phyloP scores from a whole-genome alignment of 345 rosid species.

The Raphanus sativus region DNA sequence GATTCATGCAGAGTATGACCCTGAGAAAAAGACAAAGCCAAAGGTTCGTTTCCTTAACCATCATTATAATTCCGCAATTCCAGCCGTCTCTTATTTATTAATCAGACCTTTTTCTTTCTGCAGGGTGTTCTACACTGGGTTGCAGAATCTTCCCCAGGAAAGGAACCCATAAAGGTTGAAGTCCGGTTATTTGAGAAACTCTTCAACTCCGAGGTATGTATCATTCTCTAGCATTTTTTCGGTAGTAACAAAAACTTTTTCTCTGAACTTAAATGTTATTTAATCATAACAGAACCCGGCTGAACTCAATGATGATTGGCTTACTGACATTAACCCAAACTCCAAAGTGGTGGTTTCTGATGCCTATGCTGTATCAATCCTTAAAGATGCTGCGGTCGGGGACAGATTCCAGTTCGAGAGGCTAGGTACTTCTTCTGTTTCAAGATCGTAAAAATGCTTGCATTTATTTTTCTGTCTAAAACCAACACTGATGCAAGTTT shows the following conservation, averaged over 20 bases:
- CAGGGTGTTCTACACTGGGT: constrained; percentile 99
- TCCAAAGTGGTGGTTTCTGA: constrained; percentile 63
- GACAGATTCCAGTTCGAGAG: constrained; percentile 88
- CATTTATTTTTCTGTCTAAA: not conserved
- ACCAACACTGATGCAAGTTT: not conserved
- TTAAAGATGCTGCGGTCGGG: constrained; percentile 58
- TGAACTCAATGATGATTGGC: constrained; percentile 77
- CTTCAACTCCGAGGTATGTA: constrained; percentile 74
- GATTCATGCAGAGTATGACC: constrained; percentile 83
- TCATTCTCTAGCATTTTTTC: not conserved
- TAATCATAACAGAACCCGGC: constrained; percentile 65
- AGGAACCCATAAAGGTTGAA: constrained; percentile 71
- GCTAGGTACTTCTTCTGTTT: constrained; percentile 55
- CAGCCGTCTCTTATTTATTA: constrained; percentile 5
- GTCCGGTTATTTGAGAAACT: constrained; percentile 91
- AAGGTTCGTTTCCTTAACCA: constrained; percentile 51
- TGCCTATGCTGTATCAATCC: constrained; percentile 66
- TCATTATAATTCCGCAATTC: constrained; percentile 3
- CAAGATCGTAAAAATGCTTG: not conserved
- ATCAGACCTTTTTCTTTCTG: not conserved
- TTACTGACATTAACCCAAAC: constrained; percentile 64
- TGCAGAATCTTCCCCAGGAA: constrained; percentile 65
- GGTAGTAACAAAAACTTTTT: not conserved
- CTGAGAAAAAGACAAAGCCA: constrained; percentile 78
- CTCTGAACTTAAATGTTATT: not conserved